Base-by-base conservation (phyloP, 208 protist species). In the Crithidia acanthocephali region DNA sequence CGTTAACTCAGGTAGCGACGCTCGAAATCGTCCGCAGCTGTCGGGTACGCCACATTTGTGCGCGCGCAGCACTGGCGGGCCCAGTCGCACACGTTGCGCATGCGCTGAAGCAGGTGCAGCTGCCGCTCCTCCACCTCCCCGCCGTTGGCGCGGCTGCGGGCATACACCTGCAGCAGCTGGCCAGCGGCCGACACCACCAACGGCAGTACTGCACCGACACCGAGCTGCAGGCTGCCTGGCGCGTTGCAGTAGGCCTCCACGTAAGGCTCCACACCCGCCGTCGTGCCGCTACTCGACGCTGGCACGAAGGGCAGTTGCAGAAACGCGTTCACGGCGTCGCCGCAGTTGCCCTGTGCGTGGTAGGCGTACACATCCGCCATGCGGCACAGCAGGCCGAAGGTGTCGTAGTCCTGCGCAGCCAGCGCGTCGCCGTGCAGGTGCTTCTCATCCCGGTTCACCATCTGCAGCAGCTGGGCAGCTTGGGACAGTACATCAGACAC, bases 241-340 rank as follows among this genome's bases (percentile, higher is more conserved):
- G 74, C 48, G 32, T 57, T 74, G 61, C 67, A 77, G 65, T 87
- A 84, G 0, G 74, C 68, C 33, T 74, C 67, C 35, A 80, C 74
- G 55, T 70, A 73, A 5, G 27, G 15, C 22, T 72, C 65, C 27
- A 69, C 81, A 16, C 69, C 78, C 20, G 62, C 79, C 35, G 28
- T 59, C 27, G 68, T 61, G 33, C 76, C 64, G 2, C 52, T 76
- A 15, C 51, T 62, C 44, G 23, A 47, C 53, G 48, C 30, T 15
- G 90, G 90, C 20, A 90, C 80, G 55, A 95, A 91, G 0, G 90
- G 79, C 20, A 95, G 77, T 50, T 63, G 69, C 40, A 83, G 63
- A 50, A 93, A 92, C 42, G 53, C 23, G 28, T 64, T 56, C 22
- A 92, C 60, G 23, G 85, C 85, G 28, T 76, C 60, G 68, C 79